These are phyloP conservation scores for Blastomyces percursus DNA, from an alignment of 2,329 filamentous ascomycete genomes.

Conservation along the genomic window DNA sequence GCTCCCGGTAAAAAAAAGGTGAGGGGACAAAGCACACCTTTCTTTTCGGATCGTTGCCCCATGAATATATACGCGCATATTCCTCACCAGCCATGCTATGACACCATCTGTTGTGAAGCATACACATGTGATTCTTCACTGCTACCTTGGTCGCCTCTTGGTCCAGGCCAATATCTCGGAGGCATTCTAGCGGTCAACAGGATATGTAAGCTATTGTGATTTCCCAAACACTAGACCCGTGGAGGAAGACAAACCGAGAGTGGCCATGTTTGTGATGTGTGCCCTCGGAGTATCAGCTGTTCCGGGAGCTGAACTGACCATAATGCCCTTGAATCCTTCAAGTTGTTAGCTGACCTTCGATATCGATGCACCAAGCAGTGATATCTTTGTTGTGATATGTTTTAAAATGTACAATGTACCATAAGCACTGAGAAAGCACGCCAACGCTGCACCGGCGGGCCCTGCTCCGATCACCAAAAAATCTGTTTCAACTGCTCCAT, in stretches of 20 bases:
- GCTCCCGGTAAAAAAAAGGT: background rate
- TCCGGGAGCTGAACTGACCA: conserved; percentile 40
- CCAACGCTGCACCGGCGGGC: conserved; percentile 45
- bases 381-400: background rate
- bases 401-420: conserved; percentile 30
- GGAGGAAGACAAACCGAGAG: conserved; percentile 24
- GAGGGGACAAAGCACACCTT: conserved; percentile 22
- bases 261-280: conserved; percentile 51
- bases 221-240: background rate
- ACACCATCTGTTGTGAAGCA: conserved; percentile 45
- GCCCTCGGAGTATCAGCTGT: conserved; percentile 49
- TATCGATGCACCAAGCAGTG: background rate
- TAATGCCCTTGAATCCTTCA: conserved; percentile 42
- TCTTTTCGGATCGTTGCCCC: conserved; percentile 40
- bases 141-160: conserved; percentile 29
- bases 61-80: conserved; percentile 41
- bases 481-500: conserved; percentile 30
- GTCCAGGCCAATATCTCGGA: conserved; percentile 43
- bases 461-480: conserved; percentile 43
- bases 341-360: background rate
- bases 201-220: background rate
- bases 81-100: conserved; percentile 44
- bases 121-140: conserved; percentile 29
- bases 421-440: conserved; percentile 43
- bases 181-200: conserved; percentile 32